Conservation (phyloP, 129 eudicot species). For the Scalesia atractyloides region DNA sequence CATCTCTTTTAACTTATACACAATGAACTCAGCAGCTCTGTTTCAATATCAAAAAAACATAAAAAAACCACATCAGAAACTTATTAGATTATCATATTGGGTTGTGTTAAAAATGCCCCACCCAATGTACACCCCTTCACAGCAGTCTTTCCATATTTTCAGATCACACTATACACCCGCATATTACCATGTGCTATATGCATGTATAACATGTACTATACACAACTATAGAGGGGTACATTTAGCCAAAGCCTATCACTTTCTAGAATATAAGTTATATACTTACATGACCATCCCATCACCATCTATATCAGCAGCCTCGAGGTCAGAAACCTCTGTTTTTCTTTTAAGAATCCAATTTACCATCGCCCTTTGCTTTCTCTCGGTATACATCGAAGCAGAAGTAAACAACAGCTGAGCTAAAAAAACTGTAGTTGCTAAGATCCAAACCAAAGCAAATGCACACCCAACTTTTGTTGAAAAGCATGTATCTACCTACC, state of each 20-base stretch:
- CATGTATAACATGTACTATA: too few species aligned
- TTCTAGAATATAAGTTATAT: neutral
- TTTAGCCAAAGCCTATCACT: too few species aligned
- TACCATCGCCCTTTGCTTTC: constrained; percentile 56
- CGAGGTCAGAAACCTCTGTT: constrained; percentile 60
- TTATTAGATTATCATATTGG: too few species aligned
- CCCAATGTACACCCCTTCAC: too few species aligned
- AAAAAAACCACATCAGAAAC: constrained; percentile 25
- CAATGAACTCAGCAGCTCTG: constrained; percentile 86
- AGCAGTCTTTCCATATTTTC: too few species aligned
- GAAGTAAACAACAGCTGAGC: constrained; percentile 76
- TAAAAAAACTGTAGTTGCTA: constrained; percentile 66
- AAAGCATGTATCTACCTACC: constrained; percentile 80
- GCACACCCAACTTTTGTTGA: constrained; percentile 77
- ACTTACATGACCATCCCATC: constrained; percentile 77
- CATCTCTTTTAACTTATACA: too few species aligned
- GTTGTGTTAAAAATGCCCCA: too few species aligned
- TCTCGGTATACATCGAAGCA: constrained; percentile 69
- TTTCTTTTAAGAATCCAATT: constrained; percentile 58
- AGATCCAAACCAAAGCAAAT: constrained; percentile 81
- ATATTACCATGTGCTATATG: too few species aligned
- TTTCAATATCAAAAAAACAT: neutral
- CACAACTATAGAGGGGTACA: too few species aligned
- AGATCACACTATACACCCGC: too few species aligned
- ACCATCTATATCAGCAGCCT: constrained; percentile 81